Conservation (phyloP, 2,329 filamentous ascomycete genomes). For the Ceratocystis cubensis region DNA sequence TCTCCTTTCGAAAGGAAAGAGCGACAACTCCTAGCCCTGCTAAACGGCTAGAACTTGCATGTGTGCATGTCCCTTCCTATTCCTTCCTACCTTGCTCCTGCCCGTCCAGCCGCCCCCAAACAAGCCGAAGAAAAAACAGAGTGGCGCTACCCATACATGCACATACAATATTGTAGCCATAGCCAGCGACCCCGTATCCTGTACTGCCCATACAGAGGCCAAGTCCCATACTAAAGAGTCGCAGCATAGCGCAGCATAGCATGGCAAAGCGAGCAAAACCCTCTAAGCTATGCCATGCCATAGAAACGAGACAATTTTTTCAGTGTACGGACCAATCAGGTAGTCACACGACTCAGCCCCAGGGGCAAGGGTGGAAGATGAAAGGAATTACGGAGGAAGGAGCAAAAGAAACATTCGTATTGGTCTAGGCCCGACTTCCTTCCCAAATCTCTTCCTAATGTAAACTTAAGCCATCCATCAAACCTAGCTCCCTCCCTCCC, state of each 20-base stretch:
- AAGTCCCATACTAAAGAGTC: too few relatives aligned
- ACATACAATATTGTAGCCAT: neutral
- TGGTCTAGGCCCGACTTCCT: neutral
- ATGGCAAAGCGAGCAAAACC: too few relatives aligned
- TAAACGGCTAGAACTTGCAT: neutral
- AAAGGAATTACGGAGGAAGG: constrained; percentile 8
- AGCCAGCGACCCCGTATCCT: too few relatives aligned
- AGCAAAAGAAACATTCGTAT: constrained; percentile 8
- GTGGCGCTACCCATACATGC: neutral
- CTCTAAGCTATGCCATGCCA: constrained; percentile 6
- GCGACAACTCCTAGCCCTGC: constrained; percentile 16
- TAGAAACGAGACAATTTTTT: constrained; percentile 6
- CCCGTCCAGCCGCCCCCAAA: too few relatives aligned
- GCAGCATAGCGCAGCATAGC: too few relatives aligned
- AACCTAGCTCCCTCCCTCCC: too few relatives aligned
- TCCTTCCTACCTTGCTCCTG: too few relatives aligned
- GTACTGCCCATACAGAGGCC: too few relatives aligned
- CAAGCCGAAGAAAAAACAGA: neutral
- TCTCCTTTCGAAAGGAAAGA: too few relatives aligned
- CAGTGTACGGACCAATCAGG: neutral
- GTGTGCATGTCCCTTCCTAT: neutral
- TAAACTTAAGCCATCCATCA: too few relatives aligned
- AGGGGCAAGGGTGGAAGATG: neutral
- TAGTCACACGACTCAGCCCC: constrained; percentile 5
- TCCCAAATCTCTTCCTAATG: too few relatives aligned